Evolutionary conservation across 1,139 yeast species (phyloP), one percentile per base, ranked within the genome.

Genomic region (Geotrichum klebahnii): DNA sequence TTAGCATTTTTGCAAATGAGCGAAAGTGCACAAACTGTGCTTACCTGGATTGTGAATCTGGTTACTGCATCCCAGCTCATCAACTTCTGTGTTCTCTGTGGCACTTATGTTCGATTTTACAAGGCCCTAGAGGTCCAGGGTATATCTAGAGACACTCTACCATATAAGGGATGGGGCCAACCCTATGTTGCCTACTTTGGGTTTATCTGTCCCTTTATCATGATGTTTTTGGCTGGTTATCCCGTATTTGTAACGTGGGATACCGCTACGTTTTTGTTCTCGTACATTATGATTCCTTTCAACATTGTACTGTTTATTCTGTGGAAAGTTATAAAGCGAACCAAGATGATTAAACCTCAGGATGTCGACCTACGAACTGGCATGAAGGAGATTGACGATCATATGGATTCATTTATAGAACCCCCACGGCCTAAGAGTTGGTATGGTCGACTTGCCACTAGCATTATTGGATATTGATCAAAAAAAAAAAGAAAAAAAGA

Each of bases 61-160:
- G 83, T 84, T 59, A 86, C 95, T 1, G 86, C 90, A 1, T 82
- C 90, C 2, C 92, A 85, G 66, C 71, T 86, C 58, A 78, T 86
- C 61, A 85, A 84, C 64, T 85, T 82, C 61, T 76, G 78, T 40
- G 74, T 80, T 57, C 80, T 87, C 74, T 70, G 80, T 53, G 63
- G 80, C 36, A 81, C 84, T 2, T 87, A 83, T 67, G 55, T 74
- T 55, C 80, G 76, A 67, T 87, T 86, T 68, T 77, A 78, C 66
- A 71, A 75, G 48, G 92, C 90, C 2, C 73, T 79, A 58, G 64
- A 71, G 39, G 79, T 75, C 0, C 90, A 84, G 59, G 77, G 78
- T 6, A 67, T 81, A 37, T 74, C 75, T 50, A 67, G 90, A 46
- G 69, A 74, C 32, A 60, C 69, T 1, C 73, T 86, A 44, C 84